phyloP scores from a whole-genome alignment of 768 basidiomycete species.

The Mycena latifolia region DNA sequence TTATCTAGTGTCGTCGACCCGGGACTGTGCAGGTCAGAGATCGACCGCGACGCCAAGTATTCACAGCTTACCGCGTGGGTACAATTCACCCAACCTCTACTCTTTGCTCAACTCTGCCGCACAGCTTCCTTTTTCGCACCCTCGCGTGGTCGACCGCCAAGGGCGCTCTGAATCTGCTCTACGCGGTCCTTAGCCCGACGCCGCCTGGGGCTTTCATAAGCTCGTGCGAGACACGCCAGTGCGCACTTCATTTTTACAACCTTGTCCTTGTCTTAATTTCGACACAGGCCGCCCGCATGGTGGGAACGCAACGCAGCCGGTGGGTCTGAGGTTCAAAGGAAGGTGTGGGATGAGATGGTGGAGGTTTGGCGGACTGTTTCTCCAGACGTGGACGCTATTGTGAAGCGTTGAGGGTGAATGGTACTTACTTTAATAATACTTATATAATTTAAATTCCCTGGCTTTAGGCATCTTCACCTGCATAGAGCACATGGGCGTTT shows the following conservation, averaged over 20 bases:
- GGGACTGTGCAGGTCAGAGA: conserved; percentile 6
- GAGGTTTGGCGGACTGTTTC: conserved; percentile 21
- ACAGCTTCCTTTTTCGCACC: not conserved
- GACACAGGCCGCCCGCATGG: conserved; percentile 4
- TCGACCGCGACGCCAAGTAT: not conserved
- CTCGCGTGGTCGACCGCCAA: conserved; percentile 8
- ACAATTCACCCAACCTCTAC: not conserved
- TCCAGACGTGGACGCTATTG: conserved; percentile 2
- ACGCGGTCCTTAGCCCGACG: conserved; percentile 13
- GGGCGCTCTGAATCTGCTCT: conserved; percentile 20
- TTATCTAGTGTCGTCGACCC: conserved; percentile 9
- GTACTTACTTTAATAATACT: no score
- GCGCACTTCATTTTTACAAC: not conserved
- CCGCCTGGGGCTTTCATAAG: conserved; percentile 17
- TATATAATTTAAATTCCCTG: no score
- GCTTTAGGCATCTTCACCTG: no score
- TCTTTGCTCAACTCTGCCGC: not conserved
- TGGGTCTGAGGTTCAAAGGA: not conserved
- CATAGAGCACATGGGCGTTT: no score
- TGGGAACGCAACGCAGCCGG: conserved; percentile 13
- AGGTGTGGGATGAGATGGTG: conserved; percentile 27
- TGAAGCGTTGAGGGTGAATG: not conserved
- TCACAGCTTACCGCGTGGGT: not conserved
- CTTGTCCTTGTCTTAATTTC: not conserved
- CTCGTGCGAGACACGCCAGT: conserved; percentile 3